Evolutionary conservation across 208 protist species (phyloP), one percentile per base, ranked within the genome.

Genomic region (Acanthamoeba sp.): DNA sequence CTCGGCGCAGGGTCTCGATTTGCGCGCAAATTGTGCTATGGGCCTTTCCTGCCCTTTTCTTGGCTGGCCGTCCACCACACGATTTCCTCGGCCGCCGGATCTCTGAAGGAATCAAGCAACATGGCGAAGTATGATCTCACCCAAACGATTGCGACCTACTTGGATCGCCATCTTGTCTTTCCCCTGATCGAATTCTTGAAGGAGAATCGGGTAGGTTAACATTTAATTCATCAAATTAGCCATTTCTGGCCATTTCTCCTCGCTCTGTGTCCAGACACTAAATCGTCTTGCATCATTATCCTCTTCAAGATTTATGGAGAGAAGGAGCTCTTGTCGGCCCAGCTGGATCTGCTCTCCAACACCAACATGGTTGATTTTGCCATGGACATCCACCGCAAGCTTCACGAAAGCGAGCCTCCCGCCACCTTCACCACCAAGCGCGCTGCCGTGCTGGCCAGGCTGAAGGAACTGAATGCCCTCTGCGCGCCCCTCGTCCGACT

Each of bases 91-190:
- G 57, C 57, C 57, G 57, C 57, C 24, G 57, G 27, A 29, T 64
- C 24, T 14, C 12, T 22, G 66, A 38, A 76, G 66, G 27, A 69
- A 27, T 14, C 32, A 76, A 42, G 32, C 66, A 76, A 20, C 66
- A 90, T 90, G 84, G 84, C 84, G 50, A 59, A 90, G 55, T 90
- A 90, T 50, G 84, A 90, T 50, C 84, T 90, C 55, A 90, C 84
- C 9, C 84, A 90, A 32, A 90, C 84, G 52, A 90, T 90, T 40
- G 84, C 34, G 29, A 69, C 84, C 55, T 96, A 95, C 64, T 82
- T 97, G 38, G 97, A 98, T 92, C 69, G 96, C 50, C 97, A 98
- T 84, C 59, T 97, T 93, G 80, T 97, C 40, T 84, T 98, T 52
- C 96, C 96, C 22, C 73, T 97, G 22, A 62, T 97, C 10, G 87